Conservation (phyloP, 306 rosid genomes). For the Abrus precatorius region DNA sequence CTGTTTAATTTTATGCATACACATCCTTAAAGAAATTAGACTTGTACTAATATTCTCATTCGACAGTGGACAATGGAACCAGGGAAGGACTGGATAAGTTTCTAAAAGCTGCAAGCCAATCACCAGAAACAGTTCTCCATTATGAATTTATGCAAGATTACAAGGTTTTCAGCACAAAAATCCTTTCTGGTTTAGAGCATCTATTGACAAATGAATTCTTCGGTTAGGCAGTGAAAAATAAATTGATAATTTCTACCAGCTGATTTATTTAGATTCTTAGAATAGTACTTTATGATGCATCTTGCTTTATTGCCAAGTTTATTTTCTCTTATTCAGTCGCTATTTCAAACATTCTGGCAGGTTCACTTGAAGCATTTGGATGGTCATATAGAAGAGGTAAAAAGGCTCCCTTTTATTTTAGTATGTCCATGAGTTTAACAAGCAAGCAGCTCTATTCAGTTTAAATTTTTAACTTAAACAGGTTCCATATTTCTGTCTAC, state of each 20-base stretch:
- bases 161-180: constrained; percentile 66
- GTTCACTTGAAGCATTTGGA: constrained; percentile 97
- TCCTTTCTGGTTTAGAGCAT: constrained; percentile 18
- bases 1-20: neutral
- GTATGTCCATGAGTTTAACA: constrained; percentile 39
- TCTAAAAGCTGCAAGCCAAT: constrained; percentile 89
- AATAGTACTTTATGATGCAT: neutral
- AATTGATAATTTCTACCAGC: constrained; percentile 16
- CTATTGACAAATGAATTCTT: neutral
- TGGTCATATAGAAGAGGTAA: constrained; percentile 97
- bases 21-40: constrained; percentile 18
- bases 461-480: constrained; percentile 61
- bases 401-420: constrained; percentile 5
- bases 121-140: constrained; percentile 97
- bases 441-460: constrained; percentile 51
- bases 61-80: constrained; percentile 91
- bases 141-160: constrained; percentile 99
- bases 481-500: constrained; percentile 99
- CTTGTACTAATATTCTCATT: constrained; percentile 43
- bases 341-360: constrained; percentile 50
- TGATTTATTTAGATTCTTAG: neutral
- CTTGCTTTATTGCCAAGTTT: constrained; percentile 17
- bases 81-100: constrained; percentile 96
- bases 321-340: constrained; percentile 27
- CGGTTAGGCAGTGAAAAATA: constrained; percentile 9